Evolutionary conservation across 1,284 basidiomycete genomes (phyloP).

Genomic region (Mycena citricolor): DNA sequence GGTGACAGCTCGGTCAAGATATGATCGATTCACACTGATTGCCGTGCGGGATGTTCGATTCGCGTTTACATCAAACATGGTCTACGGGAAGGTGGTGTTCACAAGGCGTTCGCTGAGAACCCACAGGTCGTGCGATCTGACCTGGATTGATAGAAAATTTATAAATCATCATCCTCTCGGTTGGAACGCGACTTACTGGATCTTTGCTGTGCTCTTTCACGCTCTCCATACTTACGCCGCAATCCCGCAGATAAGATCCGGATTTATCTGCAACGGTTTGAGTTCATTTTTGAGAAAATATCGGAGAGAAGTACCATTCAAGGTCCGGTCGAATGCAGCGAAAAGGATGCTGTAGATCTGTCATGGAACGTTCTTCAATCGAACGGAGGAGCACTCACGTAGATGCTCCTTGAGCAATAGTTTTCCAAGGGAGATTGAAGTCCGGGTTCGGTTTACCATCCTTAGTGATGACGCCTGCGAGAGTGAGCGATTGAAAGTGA

Average conservation of each 20-base stretch:
- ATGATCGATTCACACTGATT: no score
- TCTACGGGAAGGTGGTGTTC: no score
- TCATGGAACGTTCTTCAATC: neutral
- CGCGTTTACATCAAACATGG: no score
- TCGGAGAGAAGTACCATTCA: neutral
- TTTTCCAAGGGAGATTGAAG: conserved; percentile 3
- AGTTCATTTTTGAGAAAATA: neutral
- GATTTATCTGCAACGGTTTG: conserved; percentile 3
- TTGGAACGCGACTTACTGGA: no score
- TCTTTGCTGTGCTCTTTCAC: conserved; percentile 12
- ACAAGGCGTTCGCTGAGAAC: conserved; percentile 12
- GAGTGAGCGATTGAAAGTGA: neutral
- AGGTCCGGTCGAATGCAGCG: conserved; percentile 1
- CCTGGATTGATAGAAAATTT: neutral
- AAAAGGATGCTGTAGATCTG: neutral
- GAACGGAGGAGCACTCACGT: conserved; percentile 6
- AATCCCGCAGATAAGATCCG: conserved; percentile 13
- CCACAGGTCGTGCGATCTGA: conserved; percentile 12
- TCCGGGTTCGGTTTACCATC: conserved; percentile 6
- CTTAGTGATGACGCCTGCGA: neutral
- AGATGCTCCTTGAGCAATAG: conserved; percentile 6
- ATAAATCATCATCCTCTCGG: no score
- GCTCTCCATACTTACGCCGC: conserved; percentile 2
- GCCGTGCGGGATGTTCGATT: no score
- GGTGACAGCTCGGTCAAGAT: no score